Conservation (phyloP, 225 moss, liverwort and hornwort species). For the Polytrichum formosum region DNA sequence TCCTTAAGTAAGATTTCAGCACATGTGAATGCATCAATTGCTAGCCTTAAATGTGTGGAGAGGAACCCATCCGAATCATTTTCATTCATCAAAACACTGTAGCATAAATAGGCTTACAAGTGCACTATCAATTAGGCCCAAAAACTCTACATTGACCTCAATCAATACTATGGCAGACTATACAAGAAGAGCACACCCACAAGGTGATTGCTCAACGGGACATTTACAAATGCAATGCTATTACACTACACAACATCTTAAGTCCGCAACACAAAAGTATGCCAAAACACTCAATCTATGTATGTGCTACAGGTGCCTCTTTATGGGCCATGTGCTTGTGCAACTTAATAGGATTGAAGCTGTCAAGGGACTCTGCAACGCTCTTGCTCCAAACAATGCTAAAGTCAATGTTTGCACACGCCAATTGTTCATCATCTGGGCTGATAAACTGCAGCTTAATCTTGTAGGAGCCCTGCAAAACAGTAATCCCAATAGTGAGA, state of each 20-base stretch:
- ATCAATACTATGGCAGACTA: slow-evolving; percentile 1
- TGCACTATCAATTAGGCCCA: no score
- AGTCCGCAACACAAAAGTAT: background rate
- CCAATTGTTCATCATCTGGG: slow-evolving; percentile 35
- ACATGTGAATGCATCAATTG: no score
- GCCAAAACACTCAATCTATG: slow-evolving; percentile 3
- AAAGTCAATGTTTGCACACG: slow-evolving; percentile 56
- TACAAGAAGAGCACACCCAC: slow-evolving; percentile 4
- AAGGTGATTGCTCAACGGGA: background rate
- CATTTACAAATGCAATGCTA: slow-evolving; percentile 4
- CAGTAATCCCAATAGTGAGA: background rate
- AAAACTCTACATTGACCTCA: no score
- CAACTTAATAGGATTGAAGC: slow-evolving; percentile 42
- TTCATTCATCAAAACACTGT: no score
- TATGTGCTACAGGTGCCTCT: slow-evolving; percentile 33
- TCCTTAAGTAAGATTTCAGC: no score
- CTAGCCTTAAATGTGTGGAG: no score
- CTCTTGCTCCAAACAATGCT: slow-evolving; percentile 48
- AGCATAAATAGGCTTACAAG: no score
- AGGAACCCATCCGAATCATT: no score
- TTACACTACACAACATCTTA: slow-evolving; percentile 6
- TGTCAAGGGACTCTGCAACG: slow-evolving; percentile 21
- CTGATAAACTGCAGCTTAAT: slow-evolving; percentile 55
- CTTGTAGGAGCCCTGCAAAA: slow-evolving; percentile 49
- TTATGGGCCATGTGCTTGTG: slow-evolving; percentile 14